Evolutionary conservation across 495 filamentous ascomycete genomes (phyloP), one percentile per base, ranked within the genome.

Genomic region (Penicillium coprophilum): DNA sequence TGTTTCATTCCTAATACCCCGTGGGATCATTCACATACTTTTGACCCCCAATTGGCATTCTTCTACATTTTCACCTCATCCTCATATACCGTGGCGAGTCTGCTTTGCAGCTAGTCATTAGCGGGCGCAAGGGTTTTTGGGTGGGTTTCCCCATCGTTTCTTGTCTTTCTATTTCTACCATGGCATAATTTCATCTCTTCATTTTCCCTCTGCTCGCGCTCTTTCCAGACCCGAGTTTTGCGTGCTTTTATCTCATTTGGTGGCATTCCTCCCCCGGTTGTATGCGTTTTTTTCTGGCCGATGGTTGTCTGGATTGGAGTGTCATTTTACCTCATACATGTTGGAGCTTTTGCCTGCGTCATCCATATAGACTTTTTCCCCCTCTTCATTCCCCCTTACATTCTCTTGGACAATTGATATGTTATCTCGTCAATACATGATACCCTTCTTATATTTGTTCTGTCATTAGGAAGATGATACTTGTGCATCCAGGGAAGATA

Each of bases 41-140:
- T 59, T 58, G 57, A 20, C 46, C 43, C 56, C 44, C 49, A 54
- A 50, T 49, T 59, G 59, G 56, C 46, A 53, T 67, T 62, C 46
- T 59, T 60, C 56, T 40, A 44, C 17, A 46, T 46, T 57, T 61
- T 63, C 59, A 57, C 61, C 62, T 64, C 45, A 63, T 62, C 47
- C 61, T 67, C 64, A 69, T 66, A 65, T 55, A 59, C 59, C 68
- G 61, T 67, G 59, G 63, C 63, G 45, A 57, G 64, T 72, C 64
- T 64, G 55, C 68, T 67, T 69, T 60, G 62, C 68, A 73, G 73
- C 71, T 72, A 58, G 60, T 71, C 69, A 74, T 74, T 71, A 76
- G 73, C 73, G 71, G 73, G 73, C 71, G 71, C 69, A 71, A 66
- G 65, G 68, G 70, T 57, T 63, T 64, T 65, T 56, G 66, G 65